phyloP scores from a whole-genome alignment of 2,329 filamentous ascomycete genomes.

The Aspergillus sp. region DNA sequence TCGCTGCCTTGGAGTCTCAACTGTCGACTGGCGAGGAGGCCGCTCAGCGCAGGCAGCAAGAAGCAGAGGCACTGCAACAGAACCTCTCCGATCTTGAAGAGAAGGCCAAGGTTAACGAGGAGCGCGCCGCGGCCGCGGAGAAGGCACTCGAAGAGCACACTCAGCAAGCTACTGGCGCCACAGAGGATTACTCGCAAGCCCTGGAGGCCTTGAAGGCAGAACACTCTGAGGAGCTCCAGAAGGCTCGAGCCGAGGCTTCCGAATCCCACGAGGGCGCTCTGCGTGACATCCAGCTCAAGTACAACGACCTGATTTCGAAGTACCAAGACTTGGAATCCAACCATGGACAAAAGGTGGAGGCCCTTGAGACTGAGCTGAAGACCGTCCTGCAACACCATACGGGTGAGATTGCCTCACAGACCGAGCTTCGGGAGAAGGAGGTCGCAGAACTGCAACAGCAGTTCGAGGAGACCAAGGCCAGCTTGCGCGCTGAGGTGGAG shows the following conservation, averaged over 20 bases:
- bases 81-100: conserved; percentile 30
- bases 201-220: conserved; percentile 28
- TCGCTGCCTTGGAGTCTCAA: conserved; percentile 26
- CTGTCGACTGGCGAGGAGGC: conserved; percentile 24
- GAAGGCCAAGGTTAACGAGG: conserved; percentile 33
- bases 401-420: conserved; percentile 23
- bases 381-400: conserved; percentile 16
- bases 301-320: conserved; percentile 25
- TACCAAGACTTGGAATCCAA: conserved; percentile 23
- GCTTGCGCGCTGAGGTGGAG: conserved; percentile 34
- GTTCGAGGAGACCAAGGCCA: conserved; percentile 26
- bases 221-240: conserved; percentile 30
- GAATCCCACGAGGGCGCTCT: conserved; percentile 25
- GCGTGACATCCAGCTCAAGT: conserved; percentile 26
- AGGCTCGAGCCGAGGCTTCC: conserved; percentile 22
- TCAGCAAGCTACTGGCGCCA: conserved; percentile 18
- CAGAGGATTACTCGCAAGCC: conserved; percentile 29
- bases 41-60: conserved; percentile 29
- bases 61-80: conserved; percentile 32
- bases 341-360: conserved; percentile 26
- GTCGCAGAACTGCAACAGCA: conserved; percentile 30
- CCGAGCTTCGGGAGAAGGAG: conserved; percentile 19
- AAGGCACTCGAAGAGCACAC: conserved; percentile 30
- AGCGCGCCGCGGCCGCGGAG: conserved; percentile 27
- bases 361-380: conserved; percentile 19